phyloP scores from a whole-genome alignment of 169 alveolate species.

The Fabrea salina region DNA sequence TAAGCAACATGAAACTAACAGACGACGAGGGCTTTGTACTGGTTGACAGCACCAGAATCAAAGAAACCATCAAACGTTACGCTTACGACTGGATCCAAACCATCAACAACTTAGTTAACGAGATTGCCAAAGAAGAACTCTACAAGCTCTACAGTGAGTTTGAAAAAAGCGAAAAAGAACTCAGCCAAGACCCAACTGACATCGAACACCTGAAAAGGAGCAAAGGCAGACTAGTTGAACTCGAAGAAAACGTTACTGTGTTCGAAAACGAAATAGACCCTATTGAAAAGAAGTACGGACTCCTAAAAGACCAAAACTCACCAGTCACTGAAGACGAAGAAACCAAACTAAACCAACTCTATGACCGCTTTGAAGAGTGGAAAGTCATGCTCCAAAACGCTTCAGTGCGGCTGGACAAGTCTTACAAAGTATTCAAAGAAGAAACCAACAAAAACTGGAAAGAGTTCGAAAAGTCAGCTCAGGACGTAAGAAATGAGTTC shows the following conservation, averaged over 20 bases:
- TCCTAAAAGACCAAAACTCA: slow-evolving; percentile 43
- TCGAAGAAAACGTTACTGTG: slow-evolving; percentile 44
- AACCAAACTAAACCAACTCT: slow-evolving; percentile 33
- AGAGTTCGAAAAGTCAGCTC: slow-evolving; percentile 55
- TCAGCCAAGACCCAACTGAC: slow-evolving; percentile 60
- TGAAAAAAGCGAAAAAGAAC: slow-evolving; percentile 50
- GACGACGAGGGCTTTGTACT: slow-evolving; percentile 34
- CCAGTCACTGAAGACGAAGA: slow-evolving; percentile 35
- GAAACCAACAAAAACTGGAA: slow-evolving; percentile 52
- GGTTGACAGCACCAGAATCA: slow-evolving; percentile 53
- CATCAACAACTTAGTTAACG: slow-evolving; percentile 26
- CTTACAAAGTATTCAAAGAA: slow-evolving; percentile 41
- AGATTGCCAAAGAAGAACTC: slow-evolving; percentile 61
- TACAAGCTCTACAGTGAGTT: slow-evolving; percentile 54
- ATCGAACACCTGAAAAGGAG: slow-evolving; percentile 61
- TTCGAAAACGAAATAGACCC: slow-evolving; percentile 67
- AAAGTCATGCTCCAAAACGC: slow-evolving; percentile 1
- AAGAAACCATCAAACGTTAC: slow-evolving; percentile 31
- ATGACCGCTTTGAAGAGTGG: slow-evolving; percentile 23
- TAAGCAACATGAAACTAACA: neutral
- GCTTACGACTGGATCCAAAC: slow-evolving; percentile 48
- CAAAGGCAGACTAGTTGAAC: slow-evolving; percentile 53
- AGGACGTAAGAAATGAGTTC: slow-evolving; percentile 56
- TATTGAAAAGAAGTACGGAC: slow-evolving; percentile 62
- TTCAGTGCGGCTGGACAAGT: slow-evolving; percentile 42